Percentiles rank a stretch among this genome's conserved stretches.
Evolutionary conservation across 768 basidiomycete genomes (phyloP).

Genomic region (Leccinellum luteum): DNA sequence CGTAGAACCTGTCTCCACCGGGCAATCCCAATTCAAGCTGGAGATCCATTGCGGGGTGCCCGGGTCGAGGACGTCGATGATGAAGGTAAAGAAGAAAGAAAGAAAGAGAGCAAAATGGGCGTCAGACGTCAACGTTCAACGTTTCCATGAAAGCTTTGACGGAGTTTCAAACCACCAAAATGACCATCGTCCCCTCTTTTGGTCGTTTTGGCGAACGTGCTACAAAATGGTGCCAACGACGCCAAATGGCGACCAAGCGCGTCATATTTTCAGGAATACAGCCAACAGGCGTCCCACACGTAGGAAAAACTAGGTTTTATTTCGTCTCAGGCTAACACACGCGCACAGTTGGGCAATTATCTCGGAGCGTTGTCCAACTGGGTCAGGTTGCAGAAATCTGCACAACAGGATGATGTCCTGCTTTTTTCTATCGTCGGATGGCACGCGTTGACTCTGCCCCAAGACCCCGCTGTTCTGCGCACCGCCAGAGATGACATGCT

Average conservation of each 20-base stretch:
- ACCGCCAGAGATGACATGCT: conserved; percentile 72
- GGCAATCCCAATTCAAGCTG: conserved; percentile 35
- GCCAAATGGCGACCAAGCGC: conserved; percentile 21
- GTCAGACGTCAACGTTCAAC: conserved; percentile 6
- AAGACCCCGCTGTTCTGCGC: conserved; percentile 65
- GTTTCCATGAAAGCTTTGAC: conserved; percentile 1
- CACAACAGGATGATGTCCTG: conserved; percentile 56
- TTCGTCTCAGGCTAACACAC: not conserved
- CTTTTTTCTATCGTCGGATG: conserved; percentile 90
- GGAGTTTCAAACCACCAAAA: conserved; percentile 31
- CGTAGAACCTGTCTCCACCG: conserved; percentile 58
- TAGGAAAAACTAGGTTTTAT: conserved; percentile 33
- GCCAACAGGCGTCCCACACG: conserved; percentile 89
- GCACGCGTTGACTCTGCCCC: conserved; percentile 92
- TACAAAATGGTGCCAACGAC: conserved; percentile 2
- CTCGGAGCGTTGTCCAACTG: conserved; percentile 89
- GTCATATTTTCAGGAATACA: conserved; percentile 90
- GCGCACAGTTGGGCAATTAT: conserved; percentile 81
- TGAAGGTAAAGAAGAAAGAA: not conserved
- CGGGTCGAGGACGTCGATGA: conserved; percentile 6
- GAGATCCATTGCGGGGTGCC: conserved; percentile 19
- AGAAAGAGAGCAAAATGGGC: not conserved
- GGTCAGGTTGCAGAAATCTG: conserved; percentile 72
- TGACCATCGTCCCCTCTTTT: conserved; percentile 9
- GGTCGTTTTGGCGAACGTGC: conserved; percentile 6